Evolutionary conservation across 140 eudicot species (phyloP), one percentile per base, ranked within the genome.

Genomic region (Erigeron philadelphicus): DNA sequence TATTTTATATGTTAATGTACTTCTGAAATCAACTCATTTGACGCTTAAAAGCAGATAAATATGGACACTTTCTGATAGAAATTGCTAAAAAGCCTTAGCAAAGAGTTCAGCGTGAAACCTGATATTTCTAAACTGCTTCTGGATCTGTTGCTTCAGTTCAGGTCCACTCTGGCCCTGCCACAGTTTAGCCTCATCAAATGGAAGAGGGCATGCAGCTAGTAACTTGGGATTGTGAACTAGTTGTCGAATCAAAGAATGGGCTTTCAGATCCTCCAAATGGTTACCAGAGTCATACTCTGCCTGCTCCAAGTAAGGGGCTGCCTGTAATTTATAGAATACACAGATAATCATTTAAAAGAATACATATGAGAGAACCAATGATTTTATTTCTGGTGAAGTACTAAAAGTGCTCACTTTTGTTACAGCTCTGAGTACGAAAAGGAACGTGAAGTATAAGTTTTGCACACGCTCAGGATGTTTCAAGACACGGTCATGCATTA

Each of bases 141-240:
- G 98, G 63, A 85, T 93, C 68, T 93, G 94, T 80, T 81, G 95
- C 84, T 81, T 93, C 46, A 93, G 71, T 64, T 93, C 96, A 8
- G 98, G 98, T 41, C 98, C 96, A 78, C 89, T 85, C 82, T 86
- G 90, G 25, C 96, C 98, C 78, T 93, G 88, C 98, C 96, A 93
- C 64, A 93, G 49, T 60, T 93, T 86, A 56, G 95, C 95, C 80
- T 93, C 98, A 71, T 93, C 98, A 70, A 89, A 93, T 2, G 96
- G 96, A 80, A 93, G 83, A 42, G 96, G 96, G 61, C 98, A 93
- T 72, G 98, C 96, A 78, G 96, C 82, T 69, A 80, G 94, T 43
- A 93, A 78, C 67, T 89, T 89, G 21, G 96, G 91, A 76, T 93
- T 85, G 78, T 84, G 85, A 67, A 88, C 84, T 19, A 93, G 66